Base-by-base conservation (phyloP, 768 basidiomycete species). In the Tricholoma matsutake region DNA sequence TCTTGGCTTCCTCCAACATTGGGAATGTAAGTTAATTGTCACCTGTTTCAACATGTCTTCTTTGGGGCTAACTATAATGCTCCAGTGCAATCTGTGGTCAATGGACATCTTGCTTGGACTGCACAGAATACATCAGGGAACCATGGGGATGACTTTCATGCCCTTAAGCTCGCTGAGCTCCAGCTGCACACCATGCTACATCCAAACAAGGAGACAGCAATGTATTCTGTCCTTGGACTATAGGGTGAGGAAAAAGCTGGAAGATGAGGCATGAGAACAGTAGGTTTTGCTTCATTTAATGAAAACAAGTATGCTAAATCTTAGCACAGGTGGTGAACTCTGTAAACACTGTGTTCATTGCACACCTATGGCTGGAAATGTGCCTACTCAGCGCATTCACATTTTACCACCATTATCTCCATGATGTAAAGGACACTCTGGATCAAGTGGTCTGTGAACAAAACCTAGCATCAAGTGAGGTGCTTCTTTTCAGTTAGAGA, bases 111-210 rank as follows among this genome's bases (percentile, higher is more conserved):
- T n/a, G n/a, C n/a, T n/a, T n/a, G n/a, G n/a, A n/a, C n/a, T n/a
- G n/a, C n/a, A n/a, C 41, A 43, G 41, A 43, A 43, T 18, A n/a
- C n/a, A 18, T 3, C 41, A 18, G 72, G 73, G 5, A 75, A 73
- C 57, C 71, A 70, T 5, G 73, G 74, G 10, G 73, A 75, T 47
- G 73, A 73, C 56, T 60, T 75, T 25, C 65, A 68, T 1, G 65
- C 70, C 2, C 63, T 74, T 2, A 61, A 58, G 52, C 65, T 74
- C 0, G 57, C 57, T 2, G 71, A 73, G 43, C 58, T 73, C 14
- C 72, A 73, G 58, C 71, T 71, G 0, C n/a, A n/a, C n/a, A n/a
- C n/a, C n/a, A n/a, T n/a, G n/a, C n/a, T n/a, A n/a, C n/a, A n/a
- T n/a, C n/a, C n/a, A n/a, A n/a, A n/a, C n/a, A n/a, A n/a, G n/a